Evolutionary conservation across 306 rosid species (phyloP).

Genomic region (Hippophae gyantsensis): DNA sequence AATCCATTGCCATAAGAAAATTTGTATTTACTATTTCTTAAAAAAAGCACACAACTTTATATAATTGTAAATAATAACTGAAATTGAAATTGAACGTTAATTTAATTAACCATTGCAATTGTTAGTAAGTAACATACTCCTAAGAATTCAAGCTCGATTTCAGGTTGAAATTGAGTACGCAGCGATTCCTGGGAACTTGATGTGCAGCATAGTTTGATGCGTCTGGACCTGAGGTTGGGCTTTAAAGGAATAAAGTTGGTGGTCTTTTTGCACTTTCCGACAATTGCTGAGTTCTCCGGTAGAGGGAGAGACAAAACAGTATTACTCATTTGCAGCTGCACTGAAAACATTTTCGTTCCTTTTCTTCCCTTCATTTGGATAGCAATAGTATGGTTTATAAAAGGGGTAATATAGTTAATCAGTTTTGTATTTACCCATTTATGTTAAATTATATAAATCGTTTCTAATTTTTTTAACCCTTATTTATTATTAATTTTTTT

Average conservation of each 20-base stretch:
- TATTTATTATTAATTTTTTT: too few species aligned
- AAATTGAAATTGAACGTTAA: neutral
- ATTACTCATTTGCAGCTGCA: constrained; percentile 19
- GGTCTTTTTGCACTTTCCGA: constrained; percentile 1
- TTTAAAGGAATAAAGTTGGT: neutral
- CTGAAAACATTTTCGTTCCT: constrained; percentile 37
- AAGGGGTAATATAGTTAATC: too few species aligned
- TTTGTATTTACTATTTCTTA: neutral
- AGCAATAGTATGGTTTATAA: too few species aligned
- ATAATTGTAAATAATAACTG: neutral
- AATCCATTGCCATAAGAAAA: neutral
- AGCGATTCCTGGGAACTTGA: constrained; percentile 20
- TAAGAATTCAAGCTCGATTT: constrained; percentile 69
- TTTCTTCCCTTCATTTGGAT: neutral
- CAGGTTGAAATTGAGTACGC: constrained; percentile 28
- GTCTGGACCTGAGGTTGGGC: constrained; percentile 13
- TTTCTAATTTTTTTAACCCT: too few species aligned
- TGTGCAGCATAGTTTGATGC: constrained; percentile 22
- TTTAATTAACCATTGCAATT: neutral
- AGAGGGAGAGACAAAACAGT: constrained; percentile 26
- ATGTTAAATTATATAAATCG: too few species aligned
- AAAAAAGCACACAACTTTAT: neutral
- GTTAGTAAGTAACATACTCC: constrained; percentile 31
- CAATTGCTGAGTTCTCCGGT: constrained; percentile 14
- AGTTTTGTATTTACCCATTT: too few species aligned